A percentile compares a stretch with the other conserved stretches of the same genome.
Conservation (phyloP, 768 basidiomycete species). For the Tubosaeta sp. region DNA sequence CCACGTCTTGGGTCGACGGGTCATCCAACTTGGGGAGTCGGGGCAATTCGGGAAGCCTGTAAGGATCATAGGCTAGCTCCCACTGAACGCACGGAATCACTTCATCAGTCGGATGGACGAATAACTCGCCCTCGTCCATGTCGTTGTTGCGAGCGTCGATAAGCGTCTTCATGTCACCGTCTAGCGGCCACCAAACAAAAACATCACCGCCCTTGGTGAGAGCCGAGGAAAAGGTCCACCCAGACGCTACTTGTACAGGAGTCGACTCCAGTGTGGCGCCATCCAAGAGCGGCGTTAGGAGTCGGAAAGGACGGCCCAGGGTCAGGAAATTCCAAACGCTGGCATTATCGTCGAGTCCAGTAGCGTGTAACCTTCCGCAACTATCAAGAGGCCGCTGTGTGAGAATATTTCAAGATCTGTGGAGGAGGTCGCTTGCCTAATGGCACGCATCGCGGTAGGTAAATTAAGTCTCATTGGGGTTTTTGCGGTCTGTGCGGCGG, state of each 20-base stretch:
- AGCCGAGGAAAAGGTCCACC: constrained; percentile 75
- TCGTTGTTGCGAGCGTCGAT: constrained; percentile 38
- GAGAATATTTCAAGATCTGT: constrained; percentile 4
- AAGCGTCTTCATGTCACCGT: constrained; percentile 37
- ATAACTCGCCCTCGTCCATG: constrained; percentile 41
- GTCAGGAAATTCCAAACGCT: constrained; percentile 71
- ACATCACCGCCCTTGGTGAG: constrained; percentile 71
- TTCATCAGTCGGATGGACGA: constrained; percentile 31
- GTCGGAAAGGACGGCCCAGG: constrained; percentile 75
- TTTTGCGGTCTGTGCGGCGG: constrained; percentile 44
- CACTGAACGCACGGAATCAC: constrained; percentile 60
- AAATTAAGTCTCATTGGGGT: constrained; percentile 57
- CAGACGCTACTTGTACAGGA: constrained; percentile 67
- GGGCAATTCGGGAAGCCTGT: constrained; percentile 57
- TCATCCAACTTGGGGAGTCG: constrained; percentile 47
- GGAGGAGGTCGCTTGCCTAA: constrained; percentile 47
- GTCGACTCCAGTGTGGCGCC: constrained; percentile 42
- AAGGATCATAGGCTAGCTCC: constrained; percentile 52
- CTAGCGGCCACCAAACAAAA: constrained; percentile 70
- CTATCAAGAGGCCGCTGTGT: constrained; percentile 34
- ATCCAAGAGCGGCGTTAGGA: constrained; percentile 39
- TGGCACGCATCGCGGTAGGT: constrained; percentile 52
- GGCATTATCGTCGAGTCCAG: constrained; percentile 54
- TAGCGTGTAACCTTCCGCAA: constrained; percentile 73
- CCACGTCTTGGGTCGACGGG: constrained; percentile 21